Base-by-base conservation (phyloP, 805 yeast genomes). In the Kazachstania psychrophila region DNA sequence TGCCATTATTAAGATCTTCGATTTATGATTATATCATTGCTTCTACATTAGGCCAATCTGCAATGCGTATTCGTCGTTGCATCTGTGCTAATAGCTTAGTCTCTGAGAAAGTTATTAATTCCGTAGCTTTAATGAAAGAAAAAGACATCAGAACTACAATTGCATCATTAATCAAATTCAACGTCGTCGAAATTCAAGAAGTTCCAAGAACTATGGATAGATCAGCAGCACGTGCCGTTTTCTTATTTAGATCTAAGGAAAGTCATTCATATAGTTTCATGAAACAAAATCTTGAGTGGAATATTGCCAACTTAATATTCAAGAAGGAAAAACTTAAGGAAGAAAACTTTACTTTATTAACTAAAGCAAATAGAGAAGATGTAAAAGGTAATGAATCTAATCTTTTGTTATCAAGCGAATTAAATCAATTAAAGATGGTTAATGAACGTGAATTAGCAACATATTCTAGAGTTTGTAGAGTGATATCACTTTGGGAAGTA, bases 161-260 rank as follows among this genome's bases (percentile, higher is more conserved):
- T 30, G 73, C 80, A 31, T 72, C 73, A 23, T 63, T 92, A 37
- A 71, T 83, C 19, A 73, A 71, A 36, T 69, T 75, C 45, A 86
- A 88, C 43, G 71, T 83, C 14, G 64, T 88, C 14, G 95, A 89
- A 54, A 70, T 88, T 25, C 97, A 89, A 60, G 98, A 92, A 62
- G 81, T 92, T 20, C 96, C 97, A 10, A 74, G 89, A 50, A 80
- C 95, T 7, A 79, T 77, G 17, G 97, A 92, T 56, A 71, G 97
- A 47, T 88, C 94, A 2, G 95, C 96, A 0, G 77, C 84, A 28
- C 76, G 95, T 47, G 80, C 96, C 1, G 80, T 83, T 20, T 92
- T 75, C 54, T 69, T 88, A 23, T 92, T 86, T 68, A 72, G 86
- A 51, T 80, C 76, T 47, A 76, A 75, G 24, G 70, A 74, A n/a